Conservation (phyloP, 2,329 filamentous ascomycete genomes). For the Ophiostoma fasciatum region DNA sequence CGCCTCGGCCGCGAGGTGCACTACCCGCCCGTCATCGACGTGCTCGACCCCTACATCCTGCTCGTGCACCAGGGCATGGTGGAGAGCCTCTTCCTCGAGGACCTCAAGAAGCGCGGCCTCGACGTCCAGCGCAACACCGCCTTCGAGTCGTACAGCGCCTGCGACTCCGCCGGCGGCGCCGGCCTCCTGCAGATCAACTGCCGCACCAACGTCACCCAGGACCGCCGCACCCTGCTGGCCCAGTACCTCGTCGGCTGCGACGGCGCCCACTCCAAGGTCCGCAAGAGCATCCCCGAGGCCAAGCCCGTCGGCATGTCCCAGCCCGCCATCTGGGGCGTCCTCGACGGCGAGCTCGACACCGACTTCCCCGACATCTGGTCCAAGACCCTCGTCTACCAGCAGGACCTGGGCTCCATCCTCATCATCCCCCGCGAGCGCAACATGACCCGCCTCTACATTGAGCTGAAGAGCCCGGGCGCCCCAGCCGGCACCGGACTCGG, state of each 20-base stretch:
- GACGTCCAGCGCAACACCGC: constrained; percentile 46
- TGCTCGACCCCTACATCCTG: constrained; percentile 38
- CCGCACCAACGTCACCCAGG: constrained; percentile 32
- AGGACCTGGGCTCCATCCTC: constrained; percentile 51
- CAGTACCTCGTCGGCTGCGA: constrained; percentile 59
- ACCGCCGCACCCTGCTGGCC: constrained; percentile 29
- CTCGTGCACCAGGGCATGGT: constrained; percentile 61
- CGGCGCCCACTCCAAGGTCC: constrained; percentile 55
- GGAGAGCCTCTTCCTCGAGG: constrained; percentile 53
- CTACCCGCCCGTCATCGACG: constrained; percentile 33
- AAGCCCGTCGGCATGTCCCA: constrained; percentile 2
- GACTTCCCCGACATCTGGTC: constrained; percentile 64
- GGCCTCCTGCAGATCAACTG: constrained; percentile 33
- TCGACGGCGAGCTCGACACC: constrained; percentile 55
- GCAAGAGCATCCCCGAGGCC: constrained; percentile 38
- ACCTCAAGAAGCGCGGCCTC: constrained; percentile 49
- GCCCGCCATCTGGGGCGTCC: constrained; percentile 47
- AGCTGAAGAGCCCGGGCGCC: constrained; percentile 37
- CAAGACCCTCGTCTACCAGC: constrained; percentile 53
- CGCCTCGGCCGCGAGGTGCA: constrained; percentile 33
- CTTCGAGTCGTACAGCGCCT: constrained; percentile 40
- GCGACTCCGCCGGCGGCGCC: constrained; percentile 22
- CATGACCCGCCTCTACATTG: constrained; percentile 51
- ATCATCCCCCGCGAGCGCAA: constrained; percentile 59
- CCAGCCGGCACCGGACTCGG: too few species aligned